Evolutionary conservation across 2,329 filamentous ascomycete genomes (phyloP).

Genomic region (Ilyonectria mors-panacis): DNA sequence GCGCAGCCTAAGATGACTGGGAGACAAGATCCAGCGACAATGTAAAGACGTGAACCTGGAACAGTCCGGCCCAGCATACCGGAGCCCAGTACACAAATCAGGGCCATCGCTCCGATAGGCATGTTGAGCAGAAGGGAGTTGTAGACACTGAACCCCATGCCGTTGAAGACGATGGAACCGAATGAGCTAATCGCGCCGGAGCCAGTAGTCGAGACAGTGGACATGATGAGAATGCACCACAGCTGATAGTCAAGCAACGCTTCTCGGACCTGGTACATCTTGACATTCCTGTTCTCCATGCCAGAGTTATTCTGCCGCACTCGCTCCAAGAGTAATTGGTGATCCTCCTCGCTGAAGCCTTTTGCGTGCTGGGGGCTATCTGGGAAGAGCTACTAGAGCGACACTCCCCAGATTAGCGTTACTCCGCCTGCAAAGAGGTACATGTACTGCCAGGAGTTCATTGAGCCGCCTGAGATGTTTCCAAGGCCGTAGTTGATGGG

Average conservation of each 20-base stretch:
- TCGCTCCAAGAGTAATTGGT: conserved; percentile 71
- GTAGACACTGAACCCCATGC: conserved; percentile 53
- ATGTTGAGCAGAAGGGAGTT: conserved; percentile 53
- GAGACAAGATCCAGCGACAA: conserved; percentile 45
- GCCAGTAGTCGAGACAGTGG: conserved; percentile 49
- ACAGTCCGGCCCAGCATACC: conserved; percentile 47
- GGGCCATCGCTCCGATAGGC: conserved; percentile 50
- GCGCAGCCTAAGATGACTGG: conserved; percentile 49
- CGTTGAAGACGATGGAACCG: conserved; percentile 52
- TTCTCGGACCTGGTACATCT: conserved; percentile 63
- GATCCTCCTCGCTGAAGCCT: conserved; percentile 42
- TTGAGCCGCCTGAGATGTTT: conserved; percentile 57
- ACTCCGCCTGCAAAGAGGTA: conserved; percentile 65
- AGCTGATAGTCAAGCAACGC: conserved; percentile 65
- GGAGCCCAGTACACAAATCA: conserved; percentile 49
- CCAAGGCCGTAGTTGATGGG: conserved; percentile 64
- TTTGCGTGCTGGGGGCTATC: conserved; percentile 59
- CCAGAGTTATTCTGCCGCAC: conserved; percentile 65
- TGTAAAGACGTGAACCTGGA: conserved; percentile 45
- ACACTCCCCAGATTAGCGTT: conserved; percentile 63
- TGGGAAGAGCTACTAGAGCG: conserved; percentile 62
- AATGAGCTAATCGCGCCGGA: conserved; percentile 51
- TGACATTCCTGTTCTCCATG: conserved; percentile 63
- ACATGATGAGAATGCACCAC: conserved; percentile 55
- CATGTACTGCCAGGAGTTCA: conserved; percentile 65